Evolutionary conservation across 177 flowering plant genomes (phyloP).

Genomic region (Vitis hybrid): DNA sequence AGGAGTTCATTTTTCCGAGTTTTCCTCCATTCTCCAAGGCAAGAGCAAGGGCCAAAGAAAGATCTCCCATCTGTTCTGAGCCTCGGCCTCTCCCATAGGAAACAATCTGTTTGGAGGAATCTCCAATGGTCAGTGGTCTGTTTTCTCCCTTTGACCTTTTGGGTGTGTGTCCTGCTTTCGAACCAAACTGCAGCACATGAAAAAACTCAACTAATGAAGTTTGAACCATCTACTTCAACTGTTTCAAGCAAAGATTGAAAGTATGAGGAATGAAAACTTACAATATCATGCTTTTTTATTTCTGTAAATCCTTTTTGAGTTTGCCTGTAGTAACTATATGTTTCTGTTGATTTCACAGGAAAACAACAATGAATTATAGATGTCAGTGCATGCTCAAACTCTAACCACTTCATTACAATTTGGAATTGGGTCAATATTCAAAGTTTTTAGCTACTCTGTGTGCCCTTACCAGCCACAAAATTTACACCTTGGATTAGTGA

Average conservation of each 20-base stretch:
- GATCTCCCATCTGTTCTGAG: slow-evolving; percentile 46
- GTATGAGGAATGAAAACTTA: slow-evolving; percentile 28
- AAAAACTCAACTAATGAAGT: slow-evolving; percentile 7
- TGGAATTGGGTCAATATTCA: no score
- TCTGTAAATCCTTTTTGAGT: slow-evolving; percentile 41
- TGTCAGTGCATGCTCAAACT: neutral
- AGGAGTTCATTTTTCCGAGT: slow-evolving; percentile 34
- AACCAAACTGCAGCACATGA: slow-evolving; percentile 36
- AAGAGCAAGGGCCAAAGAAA: slow-evolving; percentile 65
- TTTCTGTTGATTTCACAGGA: slow-evolving; percentile 30
- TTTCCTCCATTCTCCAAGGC: slow-evolving; percentile 68
- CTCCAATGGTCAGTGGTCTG: slow-evolving; percentile 22
- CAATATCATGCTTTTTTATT: slow-evolving; percentile 30
- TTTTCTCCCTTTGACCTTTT: slow-evolving; percentile 19
- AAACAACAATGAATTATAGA: neutral
- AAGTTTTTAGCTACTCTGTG: no score
- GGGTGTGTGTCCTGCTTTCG: slow-evolving; percentile 14
- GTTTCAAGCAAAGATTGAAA: neutral
- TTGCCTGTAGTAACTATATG: slow-evolving; percentile 38
- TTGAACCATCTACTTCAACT: neutral
- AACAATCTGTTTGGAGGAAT: slow-evolving; percentile 55
- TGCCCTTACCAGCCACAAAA: no score
- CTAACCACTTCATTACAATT: neutral
- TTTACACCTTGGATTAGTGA: no score
- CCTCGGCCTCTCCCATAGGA: slow-evolving; percentile 39